Percentiles rank a stretch among this genome's conserved stretches.
These are phyloP conservation scores for Penstemon eatonii DNA, from an alignment of 257 asterid genomes.

Conservation along the genomic window DNA sequence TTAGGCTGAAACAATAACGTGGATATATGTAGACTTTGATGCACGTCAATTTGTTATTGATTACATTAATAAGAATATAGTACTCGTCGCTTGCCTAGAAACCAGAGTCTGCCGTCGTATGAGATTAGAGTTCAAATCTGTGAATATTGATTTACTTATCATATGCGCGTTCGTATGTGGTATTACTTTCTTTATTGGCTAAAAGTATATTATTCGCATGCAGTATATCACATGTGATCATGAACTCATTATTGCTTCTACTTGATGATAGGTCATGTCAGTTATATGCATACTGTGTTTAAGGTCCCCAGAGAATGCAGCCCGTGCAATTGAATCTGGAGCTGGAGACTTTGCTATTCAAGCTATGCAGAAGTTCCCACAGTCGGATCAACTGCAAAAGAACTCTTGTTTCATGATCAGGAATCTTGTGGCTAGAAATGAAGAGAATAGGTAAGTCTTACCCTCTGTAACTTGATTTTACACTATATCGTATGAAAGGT, in stretches of 20 bases:
- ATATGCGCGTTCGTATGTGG: neutral
- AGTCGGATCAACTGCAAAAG: slow-evolving; percentile 75
- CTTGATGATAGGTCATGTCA: slow-evolving; percentile 61
- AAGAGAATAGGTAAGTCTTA: slow-evolving; percentile 62
- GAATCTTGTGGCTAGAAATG: slow-evolving; percentile 81
- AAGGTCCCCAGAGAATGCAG: slow-evolving; percentile 84
- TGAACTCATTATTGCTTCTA: slow-evolving; percentile 11
- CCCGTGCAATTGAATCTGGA: slow-evolving; percentile 83
- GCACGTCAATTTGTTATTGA: too few relatives aligned
- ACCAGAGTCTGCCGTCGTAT: too few relatives aligned
- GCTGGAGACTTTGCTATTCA: slow-evolving; percentile 88
- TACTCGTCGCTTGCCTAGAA: too few relatives aligned
- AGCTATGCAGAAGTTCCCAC: slow-evolving; percentile 73
- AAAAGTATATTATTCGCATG: neutral
- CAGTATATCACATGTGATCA: neutral
- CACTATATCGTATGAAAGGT: neutral
- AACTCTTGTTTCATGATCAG: slow-evolving; percentile 84
- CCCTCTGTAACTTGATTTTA: neutral
- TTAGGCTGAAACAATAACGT: too few relatives aligned
- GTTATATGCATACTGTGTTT: slow-evolving; percentile 66
- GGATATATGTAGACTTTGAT: too few relatives aligned
- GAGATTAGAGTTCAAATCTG: neutral
- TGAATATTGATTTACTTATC: neutral
- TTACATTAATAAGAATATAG: too few relatives aligned
- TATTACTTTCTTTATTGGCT: too few relatives aligned